A percentile compares a stretch with the other conserved stretches of the same genome.
Conservation (phyloP, 768 basidiomycete species). For the Boletus rufocinnamomeus region DNA sequence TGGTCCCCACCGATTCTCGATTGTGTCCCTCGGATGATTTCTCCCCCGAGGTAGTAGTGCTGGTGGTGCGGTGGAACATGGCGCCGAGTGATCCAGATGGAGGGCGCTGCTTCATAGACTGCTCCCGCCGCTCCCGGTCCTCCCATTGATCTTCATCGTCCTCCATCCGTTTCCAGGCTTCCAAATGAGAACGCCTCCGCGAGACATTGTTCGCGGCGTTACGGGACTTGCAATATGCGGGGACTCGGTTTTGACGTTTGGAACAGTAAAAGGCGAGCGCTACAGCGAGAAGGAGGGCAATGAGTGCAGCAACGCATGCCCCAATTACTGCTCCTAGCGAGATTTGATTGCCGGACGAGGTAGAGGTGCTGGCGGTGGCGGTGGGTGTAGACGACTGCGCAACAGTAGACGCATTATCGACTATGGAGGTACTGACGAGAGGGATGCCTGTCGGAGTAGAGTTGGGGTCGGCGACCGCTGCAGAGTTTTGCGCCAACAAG, state of each 20-base stretch:
- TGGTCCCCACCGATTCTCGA: conserved; percentile 33
- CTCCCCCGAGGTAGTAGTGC: conserved; percentile 53
- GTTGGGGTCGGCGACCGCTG: not conserved
- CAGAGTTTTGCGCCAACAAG: conserved; percentile 24
- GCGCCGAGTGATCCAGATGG: conserved; percentile 47
- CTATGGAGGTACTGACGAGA: conserved; percentile 6
- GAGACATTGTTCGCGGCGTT: conserved; percentile 45
- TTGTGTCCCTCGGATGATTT: conserved; percentile 42
- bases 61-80: conserved; percentile 64
- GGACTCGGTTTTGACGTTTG: conserved; percentile 36
- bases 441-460: conserved; percentile 13
- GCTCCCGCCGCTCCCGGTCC: conserved; percentile 36
- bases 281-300: conserved; percentile 50
- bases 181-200: conserved; percentile 44
- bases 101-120: conserved; percentile 45
- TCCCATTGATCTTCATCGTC: conserved; percentile 53
- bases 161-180: conserved; percentile 60
- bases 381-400: conserved; percentile 15
- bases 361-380: conserved; percentile 3
- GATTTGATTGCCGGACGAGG: conserved; percentile 24
- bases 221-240: conserved; percentile 35
- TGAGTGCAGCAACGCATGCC: conserved; percentile 61
- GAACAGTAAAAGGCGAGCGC: conserved; percentile 58
- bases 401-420: not conserved
- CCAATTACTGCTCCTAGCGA: conserved; percentile 57